Evolutionary conservation across 768 basidiomycete species (phyloP).

Genomic region (Mycena belliarum): DNA sequence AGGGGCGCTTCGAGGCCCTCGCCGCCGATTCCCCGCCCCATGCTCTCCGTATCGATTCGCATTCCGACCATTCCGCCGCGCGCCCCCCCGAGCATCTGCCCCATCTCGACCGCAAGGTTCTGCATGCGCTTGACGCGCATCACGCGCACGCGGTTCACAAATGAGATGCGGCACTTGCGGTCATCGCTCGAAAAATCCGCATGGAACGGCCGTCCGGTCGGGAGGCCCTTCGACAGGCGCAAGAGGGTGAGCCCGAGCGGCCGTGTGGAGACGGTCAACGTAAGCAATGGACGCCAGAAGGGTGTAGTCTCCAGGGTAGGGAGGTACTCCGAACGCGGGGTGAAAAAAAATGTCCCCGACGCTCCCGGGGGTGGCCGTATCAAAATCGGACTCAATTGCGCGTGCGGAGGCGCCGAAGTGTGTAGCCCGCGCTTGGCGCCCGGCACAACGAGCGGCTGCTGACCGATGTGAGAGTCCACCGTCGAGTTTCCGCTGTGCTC

Average conservation of each 20-base stretch:
- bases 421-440: conserved; percentile 10
- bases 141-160: conserved; percentile 33
- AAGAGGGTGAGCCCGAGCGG: conserved; percentile 38
- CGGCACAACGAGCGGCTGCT: conserved; percentile 2
- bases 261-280: conserved; percentile 42
- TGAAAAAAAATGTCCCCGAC: too few species aligned
- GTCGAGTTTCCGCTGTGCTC: conserved; percentile 20
- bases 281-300: conserved; percentile 43
- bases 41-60: conserved; percentile 29
- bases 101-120: conserved; percentile 29
- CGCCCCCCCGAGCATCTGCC: conserved; percentile 33
- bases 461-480: conserved; percentile 2
- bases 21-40: conserved; percentile 38
- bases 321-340: conserved; percentile 31
- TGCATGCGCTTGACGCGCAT: conserved; percentile 37
- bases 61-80: conserved; percentile 41
- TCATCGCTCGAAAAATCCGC: conserved; percentile 33
- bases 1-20: conserved; percentile 37
- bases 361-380: neutral
- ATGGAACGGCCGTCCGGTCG: conserved; percentile 39
- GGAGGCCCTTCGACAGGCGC: conserved; percentile 32
- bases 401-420: conserved; percentile 4
- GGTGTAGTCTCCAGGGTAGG: conserved; percentile 29
- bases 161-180: conserved; percentile 33
- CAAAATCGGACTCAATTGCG: neutral